Conservation (phyloP, 225 moss, liverwort and hornwort species). For the Antitrichia curtipendula region DNA sequence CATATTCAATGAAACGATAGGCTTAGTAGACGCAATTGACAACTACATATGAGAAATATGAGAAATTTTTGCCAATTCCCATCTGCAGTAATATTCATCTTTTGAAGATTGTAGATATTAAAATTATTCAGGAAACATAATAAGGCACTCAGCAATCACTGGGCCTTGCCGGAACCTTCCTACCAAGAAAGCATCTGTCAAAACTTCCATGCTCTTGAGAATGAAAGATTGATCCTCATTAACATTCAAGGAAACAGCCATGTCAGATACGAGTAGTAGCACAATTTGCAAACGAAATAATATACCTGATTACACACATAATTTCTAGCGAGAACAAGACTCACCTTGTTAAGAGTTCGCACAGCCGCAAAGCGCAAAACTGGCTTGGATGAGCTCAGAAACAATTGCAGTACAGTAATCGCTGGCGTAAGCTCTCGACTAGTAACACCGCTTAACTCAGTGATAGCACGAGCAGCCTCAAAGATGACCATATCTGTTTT, state of each 20-base stretch:
- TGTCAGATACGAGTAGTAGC: not conserved
- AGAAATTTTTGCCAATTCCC: not conserved
- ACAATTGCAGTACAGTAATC: slow-evolving; percentile 76
- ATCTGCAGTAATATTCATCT: not conserved
- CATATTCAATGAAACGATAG: not conserved
- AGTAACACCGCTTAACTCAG: slow-evolving; percentile 65
- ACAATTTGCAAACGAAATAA: not conserved
- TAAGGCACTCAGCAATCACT: not conserved
- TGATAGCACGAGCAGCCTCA: slow-evolving; percentile 87
- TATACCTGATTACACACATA: not conserved
- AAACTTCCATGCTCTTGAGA: not conserved
- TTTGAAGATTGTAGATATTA: not conserved
- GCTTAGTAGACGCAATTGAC: not conserved
- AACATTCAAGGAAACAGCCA: not conserved
- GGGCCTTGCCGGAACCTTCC: not conserved
- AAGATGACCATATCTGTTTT: slow-evolving; percentile 92
- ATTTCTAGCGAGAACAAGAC: not conserved
- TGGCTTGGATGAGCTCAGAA: slow-evolving; percentile 85
- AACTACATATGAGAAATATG: not conserved
- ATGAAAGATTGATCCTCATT: not conserved
- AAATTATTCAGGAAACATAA: not conserved
- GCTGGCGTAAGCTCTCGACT: slow-evolving; percentile 76
- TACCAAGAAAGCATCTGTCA: not conserved
- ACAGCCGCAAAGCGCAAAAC: slow-evolving; percentile 89
- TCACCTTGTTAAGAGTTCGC: slow-evolving; percentile 78